Evolutionary conservation across 1,284 basidiomycete species (phyloP).

Genomic region (Amylostereum areolatum): DNA sequence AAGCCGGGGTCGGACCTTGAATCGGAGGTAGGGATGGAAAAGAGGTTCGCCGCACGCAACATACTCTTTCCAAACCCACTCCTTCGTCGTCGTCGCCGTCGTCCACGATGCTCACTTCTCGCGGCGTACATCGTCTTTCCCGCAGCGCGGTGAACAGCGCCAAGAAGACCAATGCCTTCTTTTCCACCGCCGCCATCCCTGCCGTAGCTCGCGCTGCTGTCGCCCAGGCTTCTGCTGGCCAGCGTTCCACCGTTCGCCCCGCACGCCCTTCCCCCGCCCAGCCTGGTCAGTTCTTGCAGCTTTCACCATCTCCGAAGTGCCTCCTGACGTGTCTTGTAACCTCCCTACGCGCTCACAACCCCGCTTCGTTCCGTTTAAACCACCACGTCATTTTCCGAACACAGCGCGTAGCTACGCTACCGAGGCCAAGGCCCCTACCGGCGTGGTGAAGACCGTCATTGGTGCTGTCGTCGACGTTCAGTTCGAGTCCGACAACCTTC

Average conservation of each 20-base stretch:
- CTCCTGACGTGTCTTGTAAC: slow-evolving; percentile 11
- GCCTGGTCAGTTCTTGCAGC: slow-evolving; percentile 29
- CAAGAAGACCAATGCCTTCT: slow-evolving; percentile 70
- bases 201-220: slow-evolving; percentile 28
- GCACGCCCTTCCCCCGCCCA: slow-evolving; percentile 35
- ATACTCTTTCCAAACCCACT: too few species aligned
- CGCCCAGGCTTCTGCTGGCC: slow-evolving; percentile 25
- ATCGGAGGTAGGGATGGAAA: too few species aligned
- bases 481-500: slow-evolving; percentile 86
- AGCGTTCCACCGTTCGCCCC: slow-evolving; percentile 33
- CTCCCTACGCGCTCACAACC: too few species aligned
- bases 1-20: too few species aligned
- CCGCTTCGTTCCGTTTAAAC: too few species aligned
- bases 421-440: slow-evolving; percentile 67
- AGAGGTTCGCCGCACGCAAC: too few species aligned
- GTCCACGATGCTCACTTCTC: slow-evolving; percentile 67
- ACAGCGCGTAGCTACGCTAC: slow-evolving; percentile 87
- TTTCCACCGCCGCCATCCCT: slow-evolving; percentile 59
- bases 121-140: slow-evolving; percentile 77
- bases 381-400: background rate
- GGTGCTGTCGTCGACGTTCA: slow-evolving; percentile 99
- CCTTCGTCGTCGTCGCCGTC: slow-evolving; percentile 27
- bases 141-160: slow-evolving; percentile 71
- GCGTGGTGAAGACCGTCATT: slow-evolving; percentile 90
- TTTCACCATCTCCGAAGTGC: slow-evolving; percentile 8